These are phyloP conservation scores for Sporothrix mexicana DNA, from an alignment of 2,329 filamentous ascomycete genomes.

Conservation along the genomic window DNA sequence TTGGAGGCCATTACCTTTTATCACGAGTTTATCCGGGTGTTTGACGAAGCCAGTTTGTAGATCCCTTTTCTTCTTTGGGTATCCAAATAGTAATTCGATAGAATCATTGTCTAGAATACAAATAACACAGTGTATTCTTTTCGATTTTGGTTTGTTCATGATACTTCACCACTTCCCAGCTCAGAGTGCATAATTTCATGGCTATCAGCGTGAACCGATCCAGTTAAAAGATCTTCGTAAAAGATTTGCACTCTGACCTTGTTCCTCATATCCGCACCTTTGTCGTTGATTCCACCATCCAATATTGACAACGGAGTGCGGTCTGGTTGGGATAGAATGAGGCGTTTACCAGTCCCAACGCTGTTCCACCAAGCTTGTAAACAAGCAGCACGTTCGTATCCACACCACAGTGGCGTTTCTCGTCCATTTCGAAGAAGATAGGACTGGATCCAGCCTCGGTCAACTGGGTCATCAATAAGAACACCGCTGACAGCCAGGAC, in stretches of 20 bases:
- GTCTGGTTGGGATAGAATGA: neutral
- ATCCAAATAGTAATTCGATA: neutral
- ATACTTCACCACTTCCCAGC: neutral
- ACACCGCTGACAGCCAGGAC: neutral
- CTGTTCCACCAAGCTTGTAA: neutral
- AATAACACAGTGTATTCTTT: neutral
- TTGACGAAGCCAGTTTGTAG: neutral
- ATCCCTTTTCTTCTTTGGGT: neutral
- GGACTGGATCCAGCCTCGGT: neutral
- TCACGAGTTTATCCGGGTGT: neutral
- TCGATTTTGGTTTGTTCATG: neutral
- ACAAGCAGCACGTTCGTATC: neutral
- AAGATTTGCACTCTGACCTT: neutral
- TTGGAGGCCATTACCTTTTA: neutral
- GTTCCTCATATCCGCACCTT: neutral
- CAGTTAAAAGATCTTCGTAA: neutral
- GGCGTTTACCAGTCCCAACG: neutral
- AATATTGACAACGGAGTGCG: neutral
- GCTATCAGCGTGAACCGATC: neutral
- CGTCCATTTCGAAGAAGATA: neutral
- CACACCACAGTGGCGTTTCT: neutral
- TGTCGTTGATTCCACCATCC: neutral
- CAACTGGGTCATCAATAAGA: neutral
- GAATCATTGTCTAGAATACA: no score
- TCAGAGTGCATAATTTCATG: neutral